Evolutionary conservation across 345 rosid species (phyloP), one percentile per base, ranked within the genome.

Genomic region (Luvunga scandens): DNA sequence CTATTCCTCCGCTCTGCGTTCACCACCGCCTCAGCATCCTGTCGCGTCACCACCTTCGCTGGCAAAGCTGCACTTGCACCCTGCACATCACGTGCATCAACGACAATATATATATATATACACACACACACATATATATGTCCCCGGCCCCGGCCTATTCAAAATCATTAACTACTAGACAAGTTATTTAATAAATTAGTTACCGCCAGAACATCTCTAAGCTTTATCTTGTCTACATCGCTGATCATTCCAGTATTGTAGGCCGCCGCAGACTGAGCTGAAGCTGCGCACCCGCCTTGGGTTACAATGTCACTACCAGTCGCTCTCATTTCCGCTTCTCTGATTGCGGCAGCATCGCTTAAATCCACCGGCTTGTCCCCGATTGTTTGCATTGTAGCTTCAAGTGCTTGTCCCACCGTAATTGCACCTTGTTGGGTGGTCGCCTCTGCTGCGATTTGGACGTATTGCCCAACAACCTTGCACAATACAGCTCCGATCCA

Each of bases 11-110:
- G 18, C 71, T 85, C 88, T 8, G 85, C 87, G 10, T 33, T 72
- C 27, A 56, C 69, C 71, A 87, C 86, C 12, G 74, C 59, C 66
- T 81, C 79, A 12, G 83, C 87, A 24, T 85, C 86, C 53, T 48
- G 28, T 1, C 81, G 68, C 25, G 69, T 84, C 68, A 76, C 90
- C 9, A 5, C 66, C 59, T 77, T 85, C 30, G 60, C 27, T 0
- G 82, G 73, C 78, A 87, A 55, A 81, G 66, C 74, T n/a, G 16
- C 53, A 8, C 42, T 66, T n/a, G 84, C 84, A 21, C 80, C 88
- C 86, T 81, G 80, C 72, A 2, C 34, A 25, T 4, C 31, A 64
- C 18, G 14, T 14, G 33, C 3, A 25, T 9, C 25, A 24, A 14
- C 55, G 39, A 10, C 3, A 39, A 10, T 24, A 38, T 34, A 34